phyloP scores from a whole-genome alignment of 441 rosid genomes.

The Euphorbia celastroides region DNA sequence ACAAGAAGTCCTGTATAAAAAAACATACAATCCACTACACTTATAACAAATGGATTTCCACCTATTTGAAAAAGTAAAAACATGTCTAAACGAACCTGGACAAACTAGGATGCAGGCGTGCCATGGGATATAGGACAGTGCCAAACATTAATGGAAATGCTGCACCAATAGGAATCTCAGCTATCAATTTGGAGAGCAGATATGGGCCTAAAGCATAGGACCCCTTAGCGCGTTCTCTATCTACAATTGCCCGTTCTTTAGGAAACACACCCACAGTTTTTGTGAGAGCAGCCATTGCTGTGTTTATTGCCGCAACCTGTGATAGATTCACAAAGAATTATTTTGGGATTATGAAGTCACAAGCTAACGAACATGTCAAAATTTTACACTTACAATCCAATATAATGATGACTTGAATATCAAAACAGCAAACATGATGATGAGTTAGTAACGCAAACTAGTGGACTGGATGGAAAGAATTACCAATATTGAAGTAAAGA shows the following conservation, averaged over 20 bases:
- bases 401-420: neutral
- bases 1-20: neutral
- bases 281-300: conserved; percentile 99
- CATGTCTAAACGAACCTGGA: conserved; percentile 46
- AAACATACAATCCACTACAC: neutral
- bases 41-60: neutral
- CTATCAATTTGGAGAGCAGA: conserved; percentile 84
- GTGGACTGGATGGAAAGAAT: neutral
- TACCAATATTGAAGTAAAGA: neutral
- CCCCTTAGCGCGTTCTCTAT: conserved; percentile 93
- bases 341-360: neutral
- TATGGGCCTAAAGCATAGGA: conserved; percentile 86
- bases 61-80: conserved; percentile 9
- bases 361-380: neutral
- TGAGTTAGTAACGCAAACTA: neutral
- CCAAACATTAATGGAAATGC: conserved; percentile 96
- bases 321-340: conserved; percentile 11
- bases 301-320: conserved; percentile 94
- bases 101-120: conserved; percentile 77
- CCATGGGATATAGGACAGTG: conserved; percentile 88
- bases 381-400: neutral
- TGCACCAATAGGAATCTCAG: conserved; percentile 91
- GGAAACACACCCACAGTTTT: conserved; percentile 96
- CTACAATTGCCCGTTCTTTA: conserved; percentile 89
- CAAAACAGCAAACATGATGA: neutral